Evolutionary conservation across 2,329 filamentous ascomycete species (phyloP).

Genomic region (Cordyceps fumosorosea): DNA sequence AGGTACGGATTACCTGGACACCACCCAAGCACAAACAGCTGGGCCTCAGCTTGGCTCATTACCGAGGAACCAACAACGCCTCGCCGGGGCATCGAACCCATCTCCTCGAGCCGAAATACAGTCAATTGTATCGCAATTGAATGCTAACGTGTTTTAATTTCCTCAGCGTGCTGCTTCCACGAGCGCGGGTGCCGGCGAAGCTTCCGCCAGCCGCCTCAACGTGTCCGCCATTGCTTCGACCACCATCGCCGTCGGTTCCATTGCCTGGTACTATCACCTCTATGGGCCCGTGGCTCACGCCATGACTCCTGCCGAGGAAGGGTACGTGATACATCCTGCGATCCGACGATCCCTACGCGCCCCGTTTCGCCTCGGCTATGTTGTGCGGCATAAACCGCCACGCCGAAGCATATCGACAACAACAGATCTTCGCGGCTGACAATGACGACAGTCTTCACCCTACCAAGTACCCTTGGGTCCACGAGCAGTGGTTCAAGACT

Average conservation of each 20-base stretch:
- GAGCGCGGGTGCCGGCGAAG: constrained; percentile 64
- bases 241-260: constrained; percentile 76
- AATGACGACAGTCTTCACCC: constrained; percentile 67
- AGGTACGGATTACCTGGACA: constrained; percentile 49
- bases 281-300: constrained; percentile 85
- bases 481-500: constrained; percentile 85
- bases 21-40: constrained; percentile 11
- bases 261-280: constrained; percentile 96
- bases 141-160: constrained; percentile 31
- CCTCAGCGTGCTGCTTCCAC: constrained; percentile 62
- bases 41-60: constrained; percentile 23
- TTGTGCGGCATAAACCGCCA: constrained; percentile 14
- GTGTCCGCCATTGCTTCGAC: constrained; percentile 82
- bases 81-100: constrained; percentile 24
- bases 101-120: constrained; percentile 16
- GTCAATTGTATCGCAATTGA: constrained; percentile 13
- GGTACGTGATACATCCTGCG: constrained; percentile 59
- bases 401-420: background rate
- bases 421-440: constrained; percentile 20
- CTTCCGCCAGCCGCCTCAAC: constrained; percentile 74
- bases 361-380: background rate
- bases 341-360: background rate
- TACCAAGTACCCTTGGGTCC: constrained; percentile 91
- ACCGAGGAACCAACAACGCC: constrained; percentile 29
- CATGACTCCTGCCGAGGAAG: constrained; percentile 92